phyloP scores from a whole-genome alignment of 2,329 filamentous ascomycete genomes.

The Sarocladium strictum region DNA sequence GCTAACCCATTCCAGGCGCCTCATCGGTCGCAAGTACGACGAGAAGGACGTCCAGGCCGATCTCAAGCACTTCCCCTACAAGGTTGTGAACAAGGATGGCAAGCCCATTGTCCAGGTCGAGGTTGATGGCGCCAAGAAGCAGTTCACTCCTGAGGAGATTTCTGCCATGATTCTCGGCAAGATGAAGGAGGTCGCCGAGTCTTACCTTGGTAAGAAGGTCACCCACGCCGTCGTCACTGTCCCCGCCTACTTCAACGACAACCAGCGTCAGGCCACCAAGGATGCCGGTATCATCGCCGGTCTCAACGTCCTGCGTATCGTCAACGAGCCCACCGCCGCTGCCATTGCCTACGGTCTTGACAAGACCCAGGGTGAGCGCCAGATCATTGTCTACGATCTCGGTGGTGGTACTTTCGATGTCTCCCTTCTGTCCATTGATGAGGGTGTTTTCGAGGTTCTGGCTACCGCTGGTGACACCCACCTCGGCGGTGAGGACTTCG shows the following conservation, averaged over 20 bases:
- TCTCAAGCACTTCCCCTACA: slow-evolving; percentile 98
- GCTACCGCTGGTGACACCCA: slow-evolving; percentile 96
- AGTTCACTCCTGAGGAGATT: slow-evolving; percentile 75
- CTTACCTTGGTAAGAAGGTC: slow-evolving; percentile 75
- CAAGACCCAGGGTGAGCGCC: slow-evolving; percentile 76
- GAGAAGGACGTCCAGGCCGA: slow-evolving; percentile 88
- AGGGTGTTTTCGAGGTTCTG: slow-evolving; percentile 90
- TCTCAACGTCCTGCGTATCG: slow-evolving; percentile 90
- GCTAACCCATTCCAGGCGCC: slow-evolving; percentile 48
- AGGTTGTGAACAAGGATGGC: slow-evolving; percentile 80
- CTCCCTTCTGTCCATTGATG: slow-evolving; percentile 83
- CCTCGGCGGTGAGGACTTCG: slow-evolving; percentile 97
- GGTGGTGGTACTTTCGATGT: slow-evolving; percentile 95
- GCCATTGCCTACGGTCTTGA: slow-evolving; percentile 92
- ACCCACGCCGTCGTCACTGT: slow-evolving; percentile 89
- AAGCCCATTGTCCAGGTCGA: slow-evolving; percentile 81
- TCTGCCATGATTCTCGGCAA: slow-evolving; percentile 77
- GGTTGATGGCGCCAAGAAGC: slow-evolving; percentile 58
- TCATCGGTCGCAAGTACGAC: slow-evolving; percentile 77
- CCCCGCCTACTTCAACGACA: slow-evolving; percentile 97
- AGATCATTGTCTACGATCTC: slow-evolving; percentile 90
- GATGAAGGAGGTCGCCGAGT: slow-evolving; percentile 80
- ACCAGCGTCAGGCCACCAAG: slow-evolving; percentile 95
- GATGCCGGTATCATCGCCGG: slow-evolving; percentile 88
- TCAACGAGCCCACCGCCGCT: slow-evolving; percentile 94